These are phyloP conservation scores for Strigomonas culicis DNA, from an alignment of 208 protist species.

Conservation along the genomic window DNA sequence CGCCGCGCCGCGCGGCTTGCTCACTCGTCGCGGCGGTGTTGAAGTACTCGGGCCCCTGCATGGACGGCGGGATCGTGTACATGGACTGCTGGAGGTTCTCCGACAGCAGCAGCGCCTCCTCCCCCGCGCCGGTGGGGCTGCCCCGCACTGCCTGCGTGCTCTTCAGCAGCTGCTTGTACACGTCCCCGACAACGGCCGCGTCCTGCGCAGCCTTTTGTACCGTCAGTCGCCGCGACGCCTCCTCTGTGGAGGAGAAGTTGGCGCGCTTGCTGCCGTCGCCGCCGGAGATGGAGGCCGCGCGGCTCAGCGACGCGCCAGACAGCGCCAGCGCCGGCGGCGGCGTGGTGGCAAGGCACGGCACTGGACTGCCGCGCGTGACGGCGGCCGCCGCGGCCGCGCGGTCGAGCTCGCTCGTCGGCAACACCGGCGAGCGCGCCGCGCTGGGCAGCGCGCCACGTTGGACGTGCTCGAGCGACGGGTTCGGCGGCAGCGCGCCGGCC, in stretches of 20 bases:
- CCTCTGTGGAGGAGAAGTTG: not conserved
- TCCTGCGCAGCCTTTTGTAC: not conserved
- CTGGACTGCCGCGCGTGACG: not conserved
- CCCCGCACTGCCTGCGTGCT: not conserved
- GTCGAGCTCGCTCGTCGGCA: not conserved
- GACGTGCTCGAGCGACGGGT: not conserved
- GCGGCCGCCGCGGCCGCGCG: not conserved
- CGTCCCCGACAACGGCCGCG: too few species aligned
- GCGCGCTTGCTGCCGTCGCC: too few species aligned
- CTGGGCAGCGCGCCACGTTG: not conserved
- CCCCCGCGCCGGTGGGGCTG: not conserved
- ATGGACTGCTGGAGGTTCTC: not conserved
- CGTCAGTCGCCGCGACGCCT: too few species aligned
- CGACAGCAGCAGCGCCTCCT: not conserved
- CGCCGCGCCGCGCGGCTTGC: not conserved
- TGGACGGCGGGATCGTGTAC: slow-evolving; percentile 64
- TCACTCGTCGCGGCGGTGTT: not conserved
- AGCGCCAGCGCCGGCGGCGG: not conserved
- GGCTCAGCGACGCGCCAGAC: not conserved
- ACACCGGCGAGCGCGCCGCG: not conserved
- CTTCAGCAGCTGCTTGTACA: too few species aligned
- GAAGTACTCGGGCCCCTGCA: slow-evolving; percentile 79
- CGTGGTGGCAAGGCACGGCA: not conserved
- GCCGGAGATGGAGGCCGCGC: not conserved
- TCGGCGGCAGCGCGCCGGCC: too few species aligned